Evolutionary conservation across 2,329 filamentous ascomycete genomes (phyloP), one percentile per base, ranked within the genome.

Genomic region (Diaporthe humulicola): DNA sequence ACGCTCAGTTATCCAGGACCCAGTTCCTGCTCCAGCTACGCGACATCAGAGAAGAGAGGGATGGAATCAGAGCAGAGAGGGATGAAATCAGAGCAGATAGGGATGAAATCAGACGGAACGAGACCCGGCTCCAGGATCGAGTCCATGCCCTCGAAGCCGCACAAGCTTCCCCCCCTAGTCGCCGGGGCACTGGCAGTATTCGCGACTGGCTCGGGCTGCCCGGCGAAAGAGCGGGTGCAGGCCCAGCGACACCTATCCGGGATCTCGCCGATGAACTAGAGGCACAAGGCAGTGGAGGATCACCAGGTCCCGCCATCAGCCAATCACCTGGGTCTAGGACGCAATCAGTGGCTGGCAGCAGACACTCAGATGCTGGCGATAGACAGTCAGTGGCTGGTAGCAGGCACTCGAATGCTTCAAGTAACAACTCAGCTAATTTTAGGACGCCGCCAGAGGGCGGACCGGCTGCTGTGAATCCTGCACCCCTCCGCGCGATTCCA

Each of bases 401-500:
- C 15, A 30, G 40, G 60, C 60, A 33, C 3, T 64, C 58, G 10
- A 33, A n/a, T 22, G 45, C 42, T 25, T 67, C 64, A 45, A 30
- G 22, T 7, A 38, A 48, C 22, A 48, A 33, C 2, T 67, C 64
- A 25, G 17, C 25, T 33, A 9, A 22, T 22, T 25, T 4, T 12
- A 57, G 30, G 9, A 36, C 28, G 15, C 30, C 17, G 17, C 30
- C 45, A 33, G 28, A 17, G 10, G 33, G 45, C 38, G 12, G 12
- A 12, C 30, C 33, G 33, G 48, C 52, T 38, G 45, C 48, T 52
- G 64, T 14, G 30, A 28, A 69, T 69, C 33, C n/a, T 9, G 48
- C 15, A 36, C 64, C 64, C 22, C 45, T 69, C 33, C 33, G 17
- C 30, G 33, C 15, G 64, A 69, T 54, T n/a, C n/a, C 74, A 22